Evolutionary conservation across 1,284 basidiomycete genomes (phyloP).

Genomic region (Ganoderma meredithae): DNA sequence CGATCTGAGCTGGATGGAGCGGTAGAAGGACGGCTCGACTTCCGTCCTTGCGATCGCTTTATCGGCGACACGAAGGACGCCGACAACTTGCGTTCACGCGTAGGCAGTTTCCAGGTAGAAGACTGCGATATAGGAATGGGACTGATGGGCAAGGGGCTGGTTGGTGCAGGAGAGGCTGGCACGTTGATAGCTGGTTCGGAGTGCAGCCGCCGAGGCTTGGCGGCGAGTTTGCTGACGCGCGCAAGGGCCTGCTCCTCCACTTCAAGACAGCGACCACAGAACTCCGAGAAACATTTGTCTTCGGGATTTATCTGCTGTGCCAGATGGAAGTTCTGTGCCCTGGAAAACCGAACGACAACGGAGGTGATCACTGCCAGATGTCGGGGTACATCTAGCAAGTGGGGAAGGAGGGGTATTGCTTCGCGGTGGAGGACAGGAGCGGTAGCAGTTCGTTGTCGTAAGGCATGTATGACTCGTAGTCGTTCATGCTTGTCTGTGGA

Average conservation of each 20-base stretch:
- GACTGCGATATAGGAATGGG: conserved; percentile 33
- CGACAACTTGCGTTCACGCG: conserved; percentile 33
- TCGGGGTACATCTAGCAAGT: conserved; percentile 73
- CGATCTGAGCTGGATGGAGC: conserved; percentile 43
- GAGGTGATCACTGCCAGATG: conserved; percentile 78
- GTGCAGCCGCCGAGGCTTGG: conserved; percentile 32
- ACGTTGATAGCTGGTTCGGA: conserved; percentile 30
- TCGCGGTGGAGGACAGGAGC: conserved; percentile 70
- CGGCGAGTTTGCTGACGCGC: conserved; percentile 65
- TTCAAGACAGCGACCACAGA: conserved; percentile 62
- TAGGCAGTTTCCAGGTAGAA: conserved; percentile 27
- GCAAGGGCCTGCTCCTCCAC: conserved; percentile 75
- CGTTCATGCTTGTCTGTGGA: conserved; percentile 58
- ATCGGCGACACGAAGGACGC: conserved; percentile 13
- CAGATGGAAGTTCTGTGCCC: conserved; percentile 31
- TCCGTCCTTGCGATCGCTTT: conserved; percentile 33
- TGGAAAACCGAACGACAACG: conserved; percentile 67
- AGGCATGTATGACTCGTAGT: conserved; percentile 57
- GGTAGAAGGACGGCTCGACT: conserved; percentile 50
- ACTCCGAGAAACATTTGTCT: conserved; percentile 36
- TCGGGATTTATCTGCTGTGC: conserved; percentile 36
- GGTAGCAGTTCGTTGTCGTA: conserved; percentile 58
- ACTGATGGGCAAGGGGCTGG: conserved; percentile 28
- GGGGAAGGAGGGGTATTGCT: conserved; percentile 71
- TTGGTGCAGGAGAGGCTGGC: conserved; percentile 25